These are phyloP conservation scores for Lablab purpureus DNA, from an alignment of 306 rosid genomes.

Conservation along the genomic window DNA sequence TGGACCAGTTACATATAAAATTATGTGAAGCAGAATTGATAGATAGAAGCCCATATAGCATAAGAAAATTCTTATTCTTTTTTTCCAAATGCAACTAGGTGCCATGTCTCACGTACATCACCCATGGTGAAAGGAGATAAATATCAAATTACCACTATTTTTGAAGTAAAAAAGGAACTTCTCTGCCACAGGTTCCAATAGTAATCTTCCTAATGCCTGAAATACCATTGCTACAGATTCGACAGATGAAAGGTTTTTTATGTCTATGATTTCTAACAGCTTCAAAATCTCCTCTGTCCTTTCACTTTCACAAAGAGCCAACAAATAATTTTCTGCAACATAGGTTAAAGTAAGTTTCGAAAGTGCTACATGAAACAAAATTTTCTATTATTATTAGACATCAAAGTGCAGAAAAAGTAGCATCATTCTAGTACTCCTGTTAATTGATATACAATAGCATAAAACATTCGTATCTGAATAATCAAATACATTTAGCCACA, in stretches of 20 bases:
- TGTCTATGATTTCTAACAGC: slow-evolving; percentile 65
- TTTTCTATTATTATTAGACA: slow-evolving; percentile 19
- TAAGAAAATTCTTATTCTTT: slow-evolving; percentile 14
- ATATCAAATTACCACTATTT: slow-evolving; percentile 60
- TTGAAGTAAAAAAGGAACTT: slow-evolving; percentile 68
- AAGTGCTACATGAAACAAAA: slow-evolving; percentile 41
- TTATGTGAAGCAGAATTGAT: slow-evolving; percentile 6
- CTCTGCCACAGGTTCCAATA: slow-evolving; percentile 67
- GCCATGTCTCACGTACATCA: slow-evolving; percentile 31
- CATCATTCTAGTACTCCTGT: slow-evolving; percentile 21
- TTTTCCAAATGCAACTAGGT: slow-evolving; percentile 35
- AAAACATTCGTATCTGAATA: slow-evolving; percentile 27
- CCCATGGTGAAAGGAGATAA: slow-evolving; percentile 36
- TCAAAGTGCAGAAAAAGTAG: slow-evolving; percentile 10
- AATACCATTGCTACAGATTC: slow-evolving; percentile 57
- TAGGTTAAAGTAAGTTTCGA: slow-evolving; percentile 36
- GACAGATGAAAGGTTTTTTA: slow-evolving; percentile 60
- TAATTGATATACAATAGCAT: slow-evolving; percentile 22
- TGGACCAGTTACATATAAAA: slow-evolving; percentile 32
- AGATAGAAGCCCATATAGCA: slow-evolving; percentile 35
- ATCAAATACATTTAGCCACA: slow-evolving; percentile 30
- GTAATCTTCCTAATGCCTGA: slow-evolving; percentile 74
- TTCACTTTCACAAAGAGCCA: slow-evolving; percentile 85
- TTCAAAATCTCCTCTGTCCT: slow-evolving; percentile 67
- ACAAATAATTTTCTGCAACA: slow-evolving; percentile 78